phyloP scores from a whole-genome alignment of 2,329 filamentous ascomycete species.

The Pseudocercospora crystallina region DNA sequence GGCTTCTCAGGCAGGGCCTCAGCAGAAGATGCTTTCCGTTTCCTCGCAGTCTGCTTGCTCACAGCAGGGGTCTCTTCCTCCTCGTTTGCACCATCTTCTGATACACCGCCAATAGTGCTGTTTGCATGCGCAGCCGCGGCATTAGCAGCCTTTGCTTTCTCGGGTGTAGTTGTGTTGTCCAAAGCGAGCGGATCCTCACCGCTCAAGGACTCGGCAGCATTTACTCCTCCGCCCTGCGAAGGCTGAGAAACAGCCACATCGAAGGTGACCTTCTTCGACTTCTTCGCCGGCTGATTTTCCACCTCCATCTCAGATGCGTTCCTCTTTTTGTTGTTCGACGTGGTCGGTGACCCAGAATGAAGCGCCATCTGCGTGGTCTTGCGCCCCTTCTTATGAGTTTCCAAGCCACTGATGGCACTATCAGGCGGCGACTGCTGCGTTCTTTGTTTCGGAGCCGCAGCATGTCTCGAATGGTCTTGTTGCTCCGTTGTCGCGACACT shows the following conservation, averaged over 20 bases:
- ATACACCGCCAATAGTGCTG: neutral
- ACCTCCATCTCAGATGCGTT: neutral
- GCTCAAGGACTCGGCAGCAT: neutral
- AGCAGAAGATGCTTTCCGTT: slow-evolving; percentile 10
- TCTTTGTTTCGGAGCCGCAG: neutral
- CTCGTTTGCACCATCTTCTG: neutral
- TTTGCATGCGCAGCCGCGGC: slow-evolving; percentile 5
- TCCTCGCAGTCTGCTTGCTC: neutral
- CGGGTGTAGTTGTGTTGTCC: neutral
- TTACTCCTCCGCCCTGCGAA: neutral
- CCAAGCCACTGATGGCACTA: slow-evolving; percentile 10
- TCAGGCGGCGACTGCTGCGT: slow-evolving; percentile 18
- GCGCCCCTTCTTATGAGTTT: neutral
- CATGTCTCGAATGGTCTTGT: slow-evolving; percentile 25
- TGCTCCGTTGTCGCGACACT: slow-evolving; percentile 35
- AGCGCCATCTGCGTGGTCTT: slow-evolving; percentile 17
- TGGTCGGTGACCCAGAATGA: slow-evolving; percentile 15
- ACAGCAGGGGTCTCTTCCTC: too few relatives aligned
- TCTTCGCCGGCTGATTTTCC: slow-evolving; percentile 9
- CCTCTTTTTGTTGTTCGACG: slow-evolving; percentile 14
- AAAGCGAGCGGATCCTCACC: slow-evolving; percentile 14
- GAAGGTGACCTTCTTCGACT: slow-evolving; percentile 18
- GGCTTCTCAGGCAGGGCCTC: slow-evolving; percentile 5
- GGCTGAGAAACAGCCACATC: slow-evolving; percentile 10
- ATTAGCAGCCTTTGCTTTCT: neutral